Conservation (phyloP, 1,284 basidiomycete genomes). For the Fomitopsis schrenkii region DNA sequence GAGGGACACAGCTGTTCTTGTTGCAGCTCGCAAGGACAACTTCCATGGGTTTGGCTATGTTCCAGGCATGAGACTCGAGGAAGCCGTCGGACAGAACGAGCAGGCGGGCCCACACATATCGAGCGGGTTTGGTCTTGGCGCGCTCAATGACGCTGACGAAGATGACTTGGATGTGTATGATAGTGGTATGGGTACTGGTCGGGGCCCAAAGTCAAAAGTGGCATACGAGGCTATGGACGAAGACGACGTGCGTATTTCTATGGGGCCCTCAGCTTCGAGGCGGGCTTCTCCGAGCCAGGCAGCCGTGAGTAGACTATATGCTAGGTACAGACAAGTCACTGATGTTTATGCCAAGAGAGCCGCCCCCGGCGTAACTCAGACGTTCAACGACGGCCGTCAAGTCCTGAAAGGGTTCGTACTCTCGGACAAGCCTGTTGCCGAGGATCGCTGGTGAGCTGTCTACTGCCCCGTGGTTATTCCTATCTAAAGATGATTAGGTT, state of each 20-base stretch:
- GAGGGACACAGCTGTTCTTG: constrained; percentile 67
- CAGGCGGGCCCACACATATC: constrained; percentile 48
- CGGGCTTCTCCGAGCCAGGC: constrained; percentile 11
- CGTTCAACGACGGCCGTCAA: constrained; percentile 62
- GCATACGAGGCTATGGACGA: constrained; percentile 73
- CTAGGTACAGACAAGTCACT: neutral
- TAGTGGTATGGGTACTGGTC: constrained; percentile 21
- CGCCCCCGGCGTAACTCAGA: constrained; percentile 16
- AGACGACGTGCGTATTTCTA: constrained; percentile 45
- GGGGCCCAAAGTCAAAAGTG: constrained; percentile 42
- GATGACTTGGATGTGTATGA: constrained; percentile 89
- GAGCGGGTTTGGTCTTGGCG: constrained; percentile 86
- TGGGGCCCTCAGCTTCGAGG: constrained; percentile 16
- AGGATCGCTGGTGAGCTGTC: constrained; percentile 68
- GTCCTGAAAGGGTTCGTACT: constrained; percentile 77
- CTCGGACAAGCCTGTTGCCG: constrained; percentile 61
- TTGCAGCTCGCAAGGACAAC: constrained; percentile 69
- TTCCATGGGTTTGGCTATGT: constrained; percentile 77
- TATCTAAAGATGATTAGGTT: constrained; percentile 50
- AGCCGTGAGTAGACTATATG: constrained; percentile 18
- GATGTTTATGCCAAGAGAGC: constrained; percentile 15
- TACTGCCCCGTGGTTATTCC: constrained; percentile 9
- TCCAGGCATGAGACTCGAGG: constrained; percentile 62
- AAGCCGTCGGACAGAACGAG: constrained; percentile 38
- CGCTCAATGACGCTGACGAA: constrained; percentile 83